These are phyloP conservation scores for Saccharomyces paradoxus DNA, from an alignment of 805 yeast genomes.

Conservation along the genomic window DNA sequence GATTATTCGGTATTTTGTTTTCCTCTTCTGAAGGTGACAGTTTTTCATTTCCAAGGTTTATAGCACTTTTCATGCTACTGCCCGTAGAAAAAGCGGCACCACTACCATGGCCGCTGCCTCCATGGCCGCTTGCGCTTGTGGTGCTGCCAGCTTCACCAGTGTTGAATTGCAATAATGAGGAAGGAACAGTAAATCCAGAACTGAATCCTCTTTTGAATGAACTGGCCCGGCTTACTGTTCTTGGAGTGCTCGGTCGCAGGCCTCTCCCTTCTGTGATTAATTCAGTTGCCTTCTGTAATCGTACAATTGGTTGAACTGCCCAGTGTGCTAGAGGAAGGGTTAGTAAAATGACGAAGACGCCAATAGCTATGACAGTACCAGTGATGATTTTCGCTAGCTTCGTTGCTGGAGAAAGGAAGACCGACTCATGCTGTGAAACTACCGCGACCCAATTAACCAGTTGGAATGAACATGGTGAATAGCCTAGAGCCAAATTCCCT, in stretches of 20 bases:
- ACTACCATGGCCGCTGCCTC: background rate
- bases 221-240: conserved; percentile 16
- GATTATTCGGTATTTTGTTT: background rate
- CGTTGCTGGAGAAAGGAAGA: conserved; percentile 55
- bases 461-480: conserved; percentile 36
- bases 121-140: background rate
- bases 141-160: background rate
- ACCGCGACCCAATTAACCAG: conserved; percentile 63
- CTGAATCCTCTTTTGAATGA: conserved; percentile 9
- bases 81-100: background rate
- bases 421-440: conserved; percentile 53
- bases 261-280: conserved; percentile 37
- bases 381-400: conserved; percentile 59
- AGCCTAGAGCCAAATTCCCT: conserved; percentile 48
- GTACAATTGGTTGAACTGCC: conserved; percentile 76
- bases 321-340: conserved; percentile 79
- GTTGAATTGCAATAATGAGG: background rate
- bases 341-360: conserved; percentile 61
- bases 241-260: conserved; percentile 22
- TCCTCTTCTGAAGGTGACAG: background rate
- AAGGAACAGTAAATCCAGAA: background rate
- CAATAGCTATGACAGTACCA: conserved; percentile 73
- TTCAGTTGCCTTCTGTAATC: conserved; percentile 76
- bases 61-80: background rate
- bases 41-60: background rate